These are phyloP conservation scores for Martiniozyma asiatica DNA, from an alignment of 1,139 yeast genomes.

Conservation along the genomic window DNA sequence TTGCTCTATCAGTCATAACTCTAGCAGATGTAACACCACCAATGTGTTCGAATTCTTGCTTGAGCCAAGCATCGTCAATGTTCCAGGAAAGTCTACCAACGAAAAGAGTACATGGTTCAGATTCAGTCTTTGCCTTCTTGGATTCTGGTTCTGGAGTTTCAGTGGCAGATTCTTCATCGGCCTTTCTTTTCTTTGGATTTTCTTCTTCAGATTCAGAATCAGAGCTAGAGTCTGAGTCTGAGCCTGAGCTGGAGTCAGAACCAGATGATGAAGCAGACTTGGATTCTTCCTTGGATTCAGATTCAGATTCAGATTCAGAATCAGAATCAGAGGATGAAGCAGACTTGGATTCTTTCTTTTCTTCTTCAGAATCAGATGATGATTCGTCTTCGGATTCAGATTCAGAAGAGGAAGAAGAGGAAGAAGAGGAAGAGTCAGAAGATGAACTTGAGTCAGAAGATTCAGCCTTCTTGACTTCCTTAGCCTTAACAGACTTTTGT, in stretches of 20 bases:
- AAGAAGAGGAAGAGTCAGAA: slow-evolving; percentile 15
- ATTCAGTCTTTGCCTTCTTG: slow-evolving; percentile 24
- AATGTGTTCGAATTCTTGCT: slow-evolving; percentile 67
- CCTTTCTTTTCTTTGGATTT: slow-evolving; percentile 15
- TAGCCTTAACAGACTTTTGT: slow-evolving; percentile 19
- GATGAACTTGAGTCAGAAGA: slow-evolving; percentile 16
- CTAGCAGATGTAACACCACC: slow-evolving; percentile 84
- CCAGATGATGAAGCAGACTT: slow-evolving; percentile 10
- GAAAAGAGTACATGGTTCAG: slow-evolving; percentile 76
- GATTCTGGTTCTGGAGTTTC: slow-evolving; percentile 28
- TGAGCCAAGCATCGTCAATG: slow-evolving; percentile 89
- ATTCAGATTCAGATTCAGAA: slow-evolving; percentile 17
- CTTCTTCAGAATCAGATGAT: slow-evolving; percentile 19
- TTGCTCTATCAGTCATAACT: slow-evolving; percentile 84
- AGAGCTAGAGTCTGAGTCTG: slow-evolving; percentile 16
- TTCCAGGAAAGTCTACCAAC: slow-evolving; percentile 98
- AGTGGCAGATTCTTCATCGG: slow-evolving; percentile 17
- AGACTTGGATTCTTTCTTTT: slow-evolving; percentile 19
- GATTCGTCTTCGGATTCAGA: slow-evolving; percentile 24
- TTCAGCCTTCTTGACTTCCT: slow-evolving; percentile 17
- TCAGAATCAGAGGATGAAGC: slow-evolving; percentile 23
- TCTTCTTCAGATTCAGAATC: slow-evolving; percentile 18
- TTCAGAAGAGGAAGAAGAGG: slow-evolving; percentile 19
- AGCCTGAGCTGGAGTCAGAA: slow-evolving; percentile 17
- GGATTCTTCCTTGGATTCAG: slow-evolving; percentile 10